A percentile compares a stretch with the other conserved stretches of the same genome.
Evolutionary conservation across 176 grass and related monocot species (phyloP).

Genomic region (Carex pumila): DNA sequence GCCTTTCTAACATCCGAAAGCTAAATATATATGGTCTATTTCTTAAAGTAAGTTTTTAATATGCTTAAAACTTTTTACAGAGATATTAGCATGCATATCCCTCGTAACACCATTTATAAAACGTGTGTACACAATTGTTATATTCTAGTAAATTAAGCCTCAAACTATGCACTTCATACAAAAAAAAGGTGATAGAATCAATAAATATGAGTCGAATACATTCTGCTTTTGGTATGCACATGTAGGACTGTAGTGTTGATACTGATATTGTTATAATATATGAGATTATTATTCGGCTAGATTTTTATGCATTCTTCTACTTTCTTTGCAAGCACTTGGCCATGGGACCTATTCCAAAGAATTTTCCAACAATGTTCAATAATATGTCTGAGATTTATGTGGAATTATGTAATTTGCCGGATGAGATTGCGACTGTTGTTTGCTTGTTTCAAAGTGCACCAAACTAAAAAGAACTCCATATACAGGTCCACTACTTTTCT

Average conservation of each 20-base stretch:
- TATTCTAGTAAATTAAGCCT: not conserved
- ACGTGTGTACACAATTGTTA: not conserved
- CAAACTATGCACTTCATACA: not conserved
- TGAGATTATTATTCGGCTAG: not conserved
- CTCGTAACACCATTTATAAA: too few species aligned
- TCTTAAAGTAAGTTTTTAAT: constrained; percentile 23
- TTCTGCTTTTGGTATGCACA: not conserved
- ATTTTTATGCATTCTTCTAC: not conserved
- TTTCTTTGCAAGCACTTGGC: constrained; percentile 21
- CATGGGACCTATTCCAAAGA: not conserved
- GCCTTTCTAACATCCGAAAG: constrained; percentile 25
- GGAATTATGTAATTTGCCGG: not conserved
- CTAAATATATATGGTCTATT: constrained; percentile 12
- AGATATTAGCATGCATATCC: not conserved
- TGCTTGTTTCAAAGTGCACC: constrained; percentile 41
- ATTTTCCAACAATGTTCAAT: constrained; percentile 19
- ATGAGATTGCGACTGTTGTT: constrained; percentile 23
- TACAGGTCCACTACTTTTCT: constrained; percentile 11
- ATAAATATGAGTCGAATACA: not conserved
- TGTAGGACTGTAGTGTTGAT: not conserved
- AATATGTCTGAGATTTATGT: constrained; percentile 22
- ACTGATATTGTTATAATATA: not conserved
- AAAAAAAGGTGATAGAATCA: not conserved
- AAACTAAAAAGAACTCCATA: constrained; percentile 19
- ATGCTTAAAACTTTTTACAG: not conserved